Conservation (phyloP, 2,329 filamentous ascomycete genomes). For the Diaporthe sp. region DNA sequence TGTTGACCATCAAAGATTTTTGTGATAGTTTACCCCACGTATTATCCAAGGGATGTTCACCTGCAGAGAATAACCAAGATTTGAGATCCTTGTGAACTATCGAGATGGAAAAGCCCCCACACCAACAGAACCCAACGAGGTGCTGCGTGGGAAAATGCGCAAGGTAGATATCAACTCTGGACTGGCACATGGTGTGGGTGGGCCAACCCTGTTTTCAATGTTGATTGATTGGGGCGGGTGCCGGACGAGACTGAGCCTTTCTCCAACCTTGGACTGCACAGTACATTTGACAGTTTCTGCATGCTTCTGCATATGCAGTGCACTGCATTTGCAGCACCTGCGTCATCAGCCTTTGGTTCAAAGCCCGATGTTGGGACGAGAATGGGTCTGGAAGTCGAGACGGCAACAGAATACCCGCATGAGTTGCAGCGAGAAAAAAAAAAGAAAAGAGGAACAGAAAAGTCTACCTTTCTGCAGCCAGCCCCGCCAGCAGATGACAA, state of each 20-base stretch:
- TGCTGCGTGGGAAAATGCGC: neutral
- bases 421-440: neutral
- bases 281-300: constrained; percentile 7
- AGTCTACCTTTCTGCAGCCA: neutral
- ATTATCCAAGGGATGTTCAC: neutral
- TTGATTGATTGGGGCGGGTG: constrained; percentile 6
- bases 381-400: neutral
- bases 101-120: neutral
- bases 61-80: neutral
- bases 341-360: neutral
- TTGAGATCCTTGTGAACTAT: neutral
- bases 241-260: constrained; percentile 13
- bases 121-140: constrained; percentile 5
- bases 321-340: constrained; percentile 15
- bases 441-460: neutral
- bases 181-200: constrained; percentile 5
- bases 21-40: neutral
- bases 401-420: neutral
- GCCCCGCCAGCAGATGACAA: constrained; percentile 4
- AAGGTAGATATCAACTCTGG: constrained; percentile 3
- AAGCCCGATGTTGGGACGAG: neutral
- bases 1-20: neutral
- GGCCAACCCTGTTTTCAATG: neutral
- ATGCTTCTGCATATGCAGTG: constrained; percentile 14
- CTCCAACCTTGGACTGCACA: neutral